Percentiles rank a stretch among this genome's conserved stretches.
Evolutionary conservation across 257 asterid genomes (phyloP).

Genomic region (Euphrasia confusa): DNA sequence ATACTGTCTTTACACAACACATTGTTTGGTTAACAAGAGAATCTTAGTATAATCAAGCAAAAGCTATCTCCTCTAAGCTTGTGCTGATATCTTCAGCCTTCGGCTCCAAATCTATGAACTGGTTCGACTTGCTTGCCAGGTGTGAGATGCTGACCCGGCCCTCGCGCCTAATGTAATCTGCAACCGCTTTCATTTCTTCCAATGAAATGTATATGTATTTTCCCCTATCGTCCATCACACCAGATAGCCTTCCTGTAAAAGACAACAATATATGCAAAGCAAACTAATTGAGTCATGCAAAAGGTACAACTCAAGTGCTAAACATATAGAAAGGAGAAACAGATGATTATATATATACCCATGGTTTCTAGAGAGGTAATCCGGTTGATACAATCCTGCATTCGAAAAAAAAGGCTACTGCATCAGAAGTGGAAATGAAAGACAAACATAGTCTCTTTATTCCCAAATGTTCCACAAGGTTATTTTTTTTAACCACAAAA

Average conservation of each 20-base stretch:
- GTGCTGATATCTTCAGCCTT: constrained; percentile 59
- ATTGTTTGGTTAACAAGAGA: too few species aligned
- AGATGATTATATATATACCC: constrained; percentile 43
- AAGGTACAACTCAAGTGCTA: not conserved
- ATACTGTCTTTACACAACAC: too few species aligned
- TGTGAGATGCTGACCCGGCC: constrained; percentile 94
- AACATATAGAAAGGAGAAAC: constrained; percentile 16
- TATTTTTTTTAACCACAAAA: not conserved
- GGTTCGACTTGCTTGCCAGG: constrained; percentile 93
- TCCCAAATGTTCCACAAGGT: not conserved
- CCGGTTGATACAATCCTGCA: constrained; percentile 94
- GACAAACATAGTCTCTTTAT: not conserved
- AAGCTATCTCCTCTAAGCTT: constrained; percentile 47
- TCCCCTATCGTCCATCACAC: constrained; percentile 98
- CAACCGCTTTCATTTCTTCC: constrained; percentile 96
- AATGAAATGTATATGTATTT: constrained; percentile 83
- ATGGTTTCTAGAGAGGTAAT: constrained; percentile 70
- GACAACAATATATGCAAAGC: not conserved
- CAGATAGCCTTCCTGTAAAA: constrained; percentile 75
- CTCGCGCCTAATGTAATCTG: constrained; percentile 85
- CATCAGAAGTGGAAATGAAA: not conserved
- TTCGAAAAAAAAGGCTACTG: not conserved
- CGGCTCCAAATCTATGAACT: constrained; percentile 94
- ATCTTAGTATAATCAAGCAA: constrained; percentile 35
- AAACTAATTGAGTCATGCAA: not conserved